Conservation (phyloP, 176 grass and related monocot species). For the Eragrostis nindensis region DNA sequence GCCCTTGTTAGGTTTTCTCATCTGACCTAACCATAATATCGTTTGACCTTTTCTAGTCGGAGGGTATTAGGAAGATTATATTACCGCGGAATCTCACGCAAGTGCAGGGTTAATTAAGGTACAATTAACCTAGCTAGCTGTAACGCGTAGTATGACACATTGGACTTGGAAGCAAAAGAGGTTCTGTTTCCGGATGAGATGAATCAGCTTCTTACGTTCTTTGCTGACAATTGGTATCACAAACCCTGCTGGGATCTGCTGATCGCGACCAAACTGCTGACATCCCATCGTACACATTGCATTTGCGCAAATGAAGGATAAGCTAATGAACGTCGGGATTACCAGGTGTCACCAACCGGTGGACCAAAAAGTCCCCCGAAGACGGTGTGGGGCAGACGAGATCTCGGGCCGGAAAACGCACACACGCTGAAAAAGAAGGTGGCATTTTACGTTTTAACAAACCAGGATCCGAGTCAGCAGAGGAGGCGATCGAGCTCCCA, state of each 20-base stretch:
- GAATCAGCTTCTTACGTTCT: background rate
- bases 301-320: background rate
- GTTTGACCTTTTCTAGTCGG: background rate
- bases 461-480: slow-evolving; percentile 54
- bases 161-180: background rate
- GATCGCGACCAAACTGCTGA: background rate
- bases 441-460: slow-evolving; percentile 37
- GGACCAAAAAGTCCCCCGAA: background rate
- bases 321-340: background rate
- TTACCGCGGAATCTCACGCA: background rate
- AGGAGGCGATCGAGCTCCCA: background rate
- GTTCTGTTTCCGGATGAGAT: slow-evolving; percentile 5
- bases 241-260: no score
- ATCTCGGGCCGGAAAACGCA: background rate
- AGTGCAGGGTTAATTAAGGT: background rate
- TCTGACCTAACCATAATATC: background rate
- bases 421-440: slow-evolving; percentile 22
- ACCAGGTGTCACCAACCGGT: slow-evolving; percentile 32
- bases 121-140: background rate
- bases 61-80: background rate
- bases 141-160: background rate
- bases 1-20: background rate
- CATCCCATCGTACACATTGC: background rate
- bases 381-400: slow-evolving; percentile 22
- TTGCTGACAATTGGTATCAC: no score